Conservation (phyloP, 2,329 filamentous ascomycete species). For the Bipolaris gigantea region DNA sequence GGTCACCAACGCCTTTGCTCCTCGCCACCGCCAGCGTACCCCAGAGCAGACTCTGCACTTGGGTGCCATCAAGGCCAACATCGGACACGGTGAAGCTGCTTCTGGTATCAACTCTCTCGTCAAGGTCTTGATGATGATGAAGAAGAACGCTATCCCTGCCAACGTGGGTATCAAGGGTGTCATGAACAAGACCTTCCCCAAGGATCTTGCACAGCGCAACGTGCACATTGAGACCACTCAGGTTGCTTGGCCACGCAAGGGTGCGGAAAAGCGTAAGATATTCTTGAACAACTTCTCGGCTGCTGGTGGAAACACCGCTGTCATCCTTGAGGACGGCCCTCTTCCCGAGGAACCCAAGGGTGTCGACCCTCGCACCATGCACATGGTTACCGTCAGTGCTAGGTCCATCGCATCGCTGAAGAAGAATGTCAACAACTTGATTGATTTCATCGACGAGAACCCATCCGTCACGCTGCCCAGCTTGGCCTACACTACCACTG, state of each 20-base stretch:
- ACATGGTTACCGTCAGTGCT: slow-evolving; percentile 55
- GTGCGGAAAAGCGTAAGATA: slow-evolving; percentile 52
- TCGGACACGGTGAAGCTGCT: slow-evolving; percentile 58
- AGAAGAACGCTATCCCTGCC: slow-evolving; percentile 57
- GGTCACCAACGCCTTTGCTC: slow-evolving; percentile 66
- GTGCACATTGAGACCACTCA: slow-evolving; percentile 55
- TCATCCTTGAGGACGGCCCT: slow-evolving; percentile 57
- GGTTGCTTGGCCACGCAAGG: slow-evolving; percentile 52
- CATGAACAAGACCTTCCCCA: slow-evolving; percentile 59
- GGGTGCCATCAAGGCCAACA: slow-evolving; percentile 60
- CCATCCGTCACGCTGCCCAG: slow-evolving; percentile 51
- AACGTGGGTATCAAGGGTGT: slow-evolving; percentile 59
- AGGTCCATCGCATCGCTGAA: slow-evolving; percentile 56
- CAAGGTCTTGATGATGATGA: slow-evolving; percentile 59
- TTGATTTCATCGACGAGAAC: slow-evolving; percentile 51
- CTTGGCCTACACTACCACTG: slow-evolving; percentile 57
- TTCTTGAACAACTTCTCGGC: slow-evolving; percentile 59
- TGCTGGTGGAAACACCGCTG: slow-evolving; percentile 57
- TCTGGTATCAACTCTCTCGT: slow-evolving; percentile 58
- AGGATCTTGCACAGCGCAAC: slow-evolving; percentile 56
- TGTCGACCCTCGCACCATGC: slow-evolving; percentile 51
- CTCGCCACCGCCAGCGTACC: slow-evolving; percentile 53
- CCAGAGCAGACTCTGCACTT: slow-evolving; percentile 55
- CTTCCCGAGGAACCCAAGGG: slow-evolving; percentile 46
- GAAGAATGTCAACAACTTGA: slow-evolving; percentile 54